Conservation (phyloP, 2,329 filamentous ascomycete species). For the Byssochlamys sp. region DNA sequence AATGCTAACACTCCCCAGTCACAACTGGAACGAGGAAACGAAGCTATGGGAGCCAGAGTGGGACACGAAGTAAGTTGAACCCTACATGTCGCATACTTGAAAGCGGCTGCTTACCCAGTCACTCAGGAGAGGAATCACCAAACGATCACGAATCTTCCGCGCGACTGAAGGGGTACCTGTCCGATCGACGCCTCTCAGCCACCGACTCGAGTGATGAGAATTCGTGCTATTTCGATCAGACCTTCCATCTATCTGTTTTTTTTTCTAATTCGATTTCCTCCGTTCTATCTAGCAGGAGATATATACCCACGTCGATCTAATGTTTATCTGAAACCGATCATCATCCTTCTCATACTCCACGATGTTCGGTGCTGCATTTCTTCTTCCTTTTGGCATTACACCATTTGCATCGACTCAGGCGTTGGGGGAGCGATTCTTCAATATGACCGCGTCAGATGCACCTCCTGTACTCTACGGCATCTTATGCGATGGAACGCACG, state of each 20-base stretch:
- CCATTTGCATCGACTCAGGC: not conserved
- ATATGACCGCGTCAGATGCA: not conserved
- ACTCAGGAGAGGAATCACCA: slow-evolving; percentile 2
- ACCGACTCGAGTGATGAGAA: not conserved
- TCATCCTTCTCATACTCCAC: not conserved
- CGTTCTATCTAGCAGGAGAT: not conserved
- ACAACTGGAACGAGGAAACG: slow-evolving; percentile 23
- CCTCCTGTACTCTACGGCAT: not conserved
- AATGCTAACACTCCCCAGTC: slow-evolving; percentile 12
- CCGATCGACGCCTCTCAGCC: slow-evolving; percentile 7
- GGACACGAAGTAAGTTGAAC: slow-evolving; percentile 4
- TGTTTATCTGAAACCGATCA: not conserved
- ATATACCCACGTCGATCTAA: not conserved
- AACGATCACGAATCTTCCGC: slow-evolving; percentile 4
- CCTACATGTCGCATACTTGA: not conserved
- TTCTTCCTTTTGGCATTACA: not conserved
- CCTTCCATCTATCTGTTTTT: not conserved
- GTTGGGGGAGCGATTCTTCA: not conserved
- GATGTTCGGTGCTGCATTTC: not conserved
- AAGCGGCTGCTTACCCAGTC: slow-evolving; percentile 1
- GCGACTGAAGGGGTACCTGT: not conserved
- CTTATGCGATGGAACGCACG: not conserved
- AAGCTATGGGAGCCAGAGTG: slow-evolving; percentile 20
- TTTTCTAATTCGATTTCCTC: not conserved
- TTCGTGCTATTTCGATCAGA: not conserved